phyloP scores from a whole-genome alignment of 768 basidiomycete genomes.

The Lactifluus pinguis region DNA sequence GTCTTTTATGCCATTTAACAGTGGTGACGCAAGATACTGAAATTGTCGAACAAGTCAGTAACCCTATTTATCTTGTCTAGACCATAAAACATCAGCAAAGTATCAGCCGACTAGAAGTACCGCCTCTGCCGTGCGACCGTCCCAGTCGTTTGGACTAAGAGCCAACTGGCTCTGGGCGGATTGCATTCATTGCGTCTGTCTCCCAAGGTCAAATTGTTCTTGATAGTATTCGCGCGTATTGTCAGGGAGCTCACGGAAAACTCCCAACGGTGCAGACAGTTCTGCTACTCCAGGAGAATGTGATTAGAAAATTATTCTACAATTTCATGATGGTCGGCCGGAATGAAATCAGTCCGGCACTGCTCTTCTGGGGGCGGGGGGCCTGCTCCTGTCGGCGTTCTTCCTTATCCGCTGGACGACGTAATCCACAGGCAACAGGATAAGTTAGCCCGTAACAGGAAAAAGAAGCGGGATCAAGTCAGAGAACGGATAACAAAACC shows the following conservation, averaged over 20 bases:
- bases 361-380: slow-evolving; percentile 46
- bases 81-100: no score
- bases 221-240: not conserved
- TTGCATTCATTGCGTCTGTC: no score
- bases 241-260: not conserved
- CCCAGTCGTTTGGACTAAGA: no score
- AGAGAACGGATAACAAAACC: not conserved
- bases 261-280: not conserved
- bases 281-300: not conserved
- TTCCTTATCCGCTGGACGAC: slow-evolving; percentile 81
- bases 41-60: no score
- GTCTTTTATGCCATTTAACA: no score
- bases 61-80: no score
- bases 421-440: slow-evolving; percentile 88
- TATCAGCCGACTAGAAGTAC: no score
- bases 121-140: no score
- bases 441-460: slow-evolving; percentile 60
- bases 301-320: not conserved
- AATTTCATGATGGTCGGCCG: not conserved
- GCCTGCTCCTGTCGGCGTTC: slow-evolving; percentile 45
- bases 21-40: no score
- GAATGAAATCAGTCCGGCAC: slow-evolving; percentile 28
- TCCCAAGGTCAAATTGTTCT: no score
- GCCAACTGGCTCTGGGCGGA: no score
- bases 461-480: not conserved